Percentiles rank a stretch among this genome's conserved stretches.
These are phyloP conservation scores for Cladosporium phlei DNA, from an alignment of 2,329 filamentous ascomycete species.

Conservation along the genomic window DNA sequence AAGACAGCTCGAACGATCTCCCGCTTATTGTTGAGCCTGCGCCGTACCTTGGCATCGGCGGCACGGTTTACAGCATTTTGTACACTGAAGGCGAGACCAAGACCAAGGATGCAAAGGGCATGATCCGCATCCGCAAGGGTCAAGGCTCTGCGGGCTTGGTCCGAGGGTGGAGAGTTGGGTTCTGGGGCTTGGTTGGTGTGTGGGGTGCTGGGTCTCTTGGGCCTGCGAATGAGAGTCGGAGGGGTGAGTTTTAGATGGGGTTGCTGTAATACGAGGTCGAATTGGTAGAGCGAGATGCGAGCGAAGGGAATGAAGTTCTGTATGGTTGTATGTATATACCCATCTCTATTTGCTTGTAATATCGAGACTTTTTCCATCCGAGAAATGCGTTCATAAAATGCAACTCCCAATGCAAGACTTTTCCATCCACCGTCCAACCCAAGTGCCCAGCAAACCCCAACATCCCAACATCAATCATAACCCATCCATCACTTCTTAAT, in stretches of 20 bases:
- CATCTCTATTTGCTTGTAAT: slow-evolving; percentile 14
- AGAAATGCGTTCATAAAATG: neutral
- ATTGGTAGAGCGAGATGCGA: neutral
- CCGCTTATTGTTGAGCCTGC: slow-evolving; percentile 77
- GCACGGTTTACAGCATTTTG: slow-evolving; percentile 83
- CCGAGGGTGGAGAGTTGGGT: slow-evolving; percentile 71
- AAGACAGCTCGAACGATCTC: slow-evolving; percentile 33
- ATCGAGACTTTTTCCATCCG: too few species aligned
- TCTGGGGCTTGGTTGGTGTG: slow-evolving; percentile 70
- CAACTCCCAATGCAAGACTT: too few species aligned
- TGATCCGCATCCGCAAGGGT: slow-evolving; percentile 50
- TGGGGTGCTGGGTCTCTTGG: slow-evolving; percentile 66
- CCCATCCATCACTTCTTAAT: slow-evolving; percentile 55
- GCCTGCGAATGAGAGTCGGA: slow-evolving; percentile 53
- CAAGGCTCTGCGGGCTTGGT: slow-evolving; percentile 66
- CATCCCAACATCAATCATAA: neutral
- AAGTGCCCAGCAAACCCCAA: too few species aligned
- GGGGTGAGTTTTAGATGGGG: slow-evolving; percentile 31
- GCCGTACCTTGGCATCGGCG: slow-evolving; percentile 77
- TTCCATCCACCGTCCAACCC: too few species aligned
- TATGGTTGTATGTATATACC: slow-evolving; percentile 10
- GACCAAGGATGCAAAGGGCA: slow-evolving; percentile 29
- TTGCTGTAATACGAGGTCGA: too few species aligned
- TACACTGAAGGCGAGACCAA: slow-evolving; percentile 68
- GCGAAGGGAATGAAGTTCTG: neutral